Percentiles rank a stretch among this genome's conserved stretches.
These are phyloP conservation scores for Torulaspora globosa DNA, from an alignment of 1,139 yeast genomes.

Conservation along the genomic window DNA sequence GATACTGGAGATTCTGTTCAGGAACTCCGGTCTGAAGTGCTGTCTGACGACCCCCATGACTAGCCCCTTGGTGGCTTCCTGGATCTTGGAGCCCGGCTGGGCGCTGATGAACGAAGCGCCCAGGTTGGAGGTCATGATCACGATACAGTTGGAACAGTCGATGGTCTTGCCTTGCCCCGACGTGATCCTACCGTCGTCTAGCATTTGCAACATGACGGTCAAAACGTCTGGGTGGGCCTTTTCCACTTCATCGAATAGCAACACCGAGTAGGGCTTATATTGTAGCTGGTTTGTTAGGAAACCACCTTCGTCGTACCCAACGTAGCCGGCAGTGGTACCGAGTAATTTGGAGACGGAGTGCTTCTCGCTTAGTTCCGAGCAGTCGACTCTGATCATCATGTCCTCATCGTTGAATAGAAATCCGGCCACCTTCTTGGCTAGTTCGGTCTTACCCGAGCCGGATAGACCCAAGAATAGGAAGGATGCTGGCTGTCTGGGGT, in stretches of 20 bases:
- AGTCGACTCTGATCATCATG: conserved; percentile 95
- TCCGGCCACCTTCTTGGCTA: conserved; percentile 94
- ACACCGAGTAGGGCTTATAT: conserved; percentile 91
- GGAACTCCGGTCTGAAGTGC: conserved; percentile 96
- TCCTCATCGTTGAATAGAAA: conserved; percentile 92
- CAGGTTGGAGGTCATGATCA: conserved; percentile 94
- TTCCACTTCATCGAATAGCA: conserved; percentile 92
- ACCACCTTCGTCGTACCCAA: conserved; percentile 98
- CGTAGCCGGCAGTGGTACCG: conserved; percentile 98
- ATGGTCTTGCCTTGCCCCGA: conserved; percentile 91
- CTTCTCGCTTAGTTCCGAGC: conserved; percentile 93
- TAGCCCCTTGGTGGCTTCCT: conserved; percentile 60
- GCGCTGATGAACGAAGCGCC: conserved; percentile 88
- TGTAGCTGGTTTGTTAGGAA: conserved; percentile 86
- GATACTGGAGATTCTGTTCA: conserved; percentile 90
- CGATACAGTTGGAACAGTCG: conserved; percentile 85
- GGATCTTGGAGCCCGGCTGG: conserved; percentile 60
- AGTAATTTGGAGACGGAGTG: conserved; percentile 91
- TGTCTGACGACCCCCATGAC: conserved; percentile 83
- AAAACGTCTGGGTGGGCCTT: conserved; percentile 95
- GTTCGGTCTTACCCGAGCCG: conserved; percentile 97
- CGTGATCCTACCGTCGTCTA: conserved; percentile 95
- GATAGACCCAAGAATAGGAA: conserved; percentile 92
- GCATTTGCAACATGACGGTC: conserved; percentile 77
- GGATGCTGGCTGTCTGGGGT: conserved; percentile 95